These are phyloP conservation scores for Grammothele lineata DNA, from an alignment of 768 basidiomycete species.

Conservation along the genomic window DNA sequence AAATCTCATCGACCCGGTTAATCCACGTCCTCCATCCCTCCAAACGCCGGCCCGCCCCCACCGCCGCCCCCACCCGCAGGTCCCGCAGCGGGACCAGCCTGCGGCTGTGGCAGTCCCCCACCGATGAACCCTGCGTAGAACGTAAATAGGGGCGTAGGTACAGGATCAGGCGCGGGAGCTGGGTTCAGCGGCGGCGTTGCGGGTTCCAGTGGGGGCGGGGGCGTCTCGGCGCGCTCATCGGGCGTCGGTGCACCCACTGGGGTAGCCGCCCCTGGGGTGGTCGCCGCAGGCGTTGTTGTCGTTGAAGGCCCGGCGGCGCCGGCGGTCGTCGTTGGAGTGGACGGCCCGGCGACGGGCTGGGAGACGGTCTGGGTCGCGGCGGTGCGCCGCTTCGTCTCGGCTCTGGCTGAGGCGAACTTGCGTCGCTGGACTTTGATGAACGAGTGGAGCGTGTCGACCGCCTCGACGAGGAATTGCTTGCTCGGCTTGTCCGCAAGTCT, in stretches of 20 bases:
- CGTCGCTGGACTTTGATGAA: constrained; percentile 52
- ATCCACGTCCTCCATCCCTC: constrained; percentile 17
- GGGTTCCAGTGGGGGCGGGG: constrained; percentile 10
- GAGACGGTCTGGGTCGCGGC: constrained; percentile 1
- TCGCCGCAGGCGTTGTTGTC: not conserved
- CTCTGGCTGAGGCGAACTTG: constrained; percentile 24
- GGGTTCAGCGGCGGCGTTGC: constrained; percentile 5
- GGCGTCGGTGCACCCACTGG: not conserved
- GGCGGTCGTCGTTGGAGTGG: not conserved
- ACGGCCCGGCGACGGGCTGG: not conserved
- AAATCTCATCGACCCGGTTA: not conserved
- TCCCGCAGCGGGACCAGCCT: not conserved
- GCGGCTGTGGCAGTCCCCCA: not conserved
- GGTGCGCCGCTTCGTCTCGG: constrained; percentile 13
- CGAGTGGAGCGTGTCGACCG: constrained; percentile 40
- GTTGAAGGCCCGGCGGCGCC: not conserved
- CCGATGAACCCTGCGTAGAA: constrained; percentile 8
- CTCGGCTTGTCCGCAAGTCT: constrained; percentile 54
- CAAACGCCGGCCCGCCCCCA: not conserved
- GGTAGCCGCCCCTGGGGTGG: not conserved
- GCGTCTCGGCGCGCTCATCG: constrained; percentile 5
- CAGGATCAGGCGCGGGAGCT: not conserved
- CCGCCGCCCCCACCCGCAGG: not conserved
- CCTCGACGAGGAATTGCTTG: constrained; percentile 49
- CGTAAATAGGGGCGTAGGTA: constrained; percentile 8